Evolutionary conservation across 768 basidiomycete genomes (phyloP).

Genomic region (Termitomyces sp.): DNA sequence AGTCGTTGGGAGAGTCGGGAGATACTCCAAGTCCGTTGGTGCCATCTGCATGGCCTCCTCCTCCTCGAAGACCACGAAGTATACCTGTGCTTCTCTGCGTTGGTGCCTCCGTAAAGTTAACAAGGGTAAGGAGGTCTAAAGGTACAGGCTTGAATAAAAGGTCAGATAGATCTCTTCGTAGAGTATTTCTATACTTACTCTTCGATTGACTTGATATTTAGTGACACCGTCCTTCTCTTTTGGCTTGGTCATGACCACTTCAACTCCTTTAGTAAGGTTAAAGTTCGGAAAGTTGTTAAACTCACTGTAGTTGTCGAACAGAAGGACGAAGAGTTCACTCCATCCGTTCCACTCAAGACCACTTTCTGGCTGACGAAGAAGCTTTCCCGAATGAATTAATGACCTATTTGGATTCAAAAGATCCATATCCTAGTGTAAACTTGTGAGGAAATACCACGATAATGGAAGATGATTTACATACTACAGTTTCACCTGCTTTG

Average conservation of each 20-base stretch:
- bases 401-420: slow-evolving; percentile 77
- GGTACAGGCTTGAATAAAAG: slow-evolving; percentile 76
- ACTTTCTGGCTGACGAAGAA: slow-evolving; percentile 83
- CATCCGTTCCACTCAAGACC: slow-evolving; percentile 87
- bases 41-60: slow-evolving; percentile 26
- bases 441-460: background rate
- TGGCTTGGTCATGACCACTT: slow-evolving; percentile 87
- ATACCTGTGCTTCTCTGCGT: slow-evolving; percentile 72
- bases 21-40: slow-evolving; percentile 17
- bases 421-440: slow-evolving; percentile 70
- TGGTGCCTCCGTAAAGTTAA: slow-evolving; percentile 76
- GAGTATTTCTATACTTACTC: slow-evolving; percentile 40
- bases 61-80: slow-evolving; percentile 53
- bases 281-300: background rate
- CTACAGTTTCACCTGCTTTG: slow-evolving; percentile 70
- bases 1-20: slow-evolving; percentile 46
- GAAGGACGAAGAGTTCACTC: slow-evolving; percentile 82
- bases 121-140: slow-evolving; percentile 81
- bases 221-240: slow-evolving; percentile 71
- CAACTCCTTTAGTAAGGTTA: slow-evolving; percentile 8
- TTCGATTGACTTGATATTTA: slow-evolving; percentile 75
- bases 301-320: slow-evolving; percentile 95
- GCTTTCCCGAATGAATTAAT: slow-evolving; percentile 76
- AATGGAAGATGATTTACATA: slow-evolving; percentile 18
- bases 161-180: slow-evolving; percentile 7